These are phyloP conservation scores for Botryosphaeria dothidea DNA, from an alignment of 2,329 filamentous ascomycete species.

Conservation along the genomic window DNA sequence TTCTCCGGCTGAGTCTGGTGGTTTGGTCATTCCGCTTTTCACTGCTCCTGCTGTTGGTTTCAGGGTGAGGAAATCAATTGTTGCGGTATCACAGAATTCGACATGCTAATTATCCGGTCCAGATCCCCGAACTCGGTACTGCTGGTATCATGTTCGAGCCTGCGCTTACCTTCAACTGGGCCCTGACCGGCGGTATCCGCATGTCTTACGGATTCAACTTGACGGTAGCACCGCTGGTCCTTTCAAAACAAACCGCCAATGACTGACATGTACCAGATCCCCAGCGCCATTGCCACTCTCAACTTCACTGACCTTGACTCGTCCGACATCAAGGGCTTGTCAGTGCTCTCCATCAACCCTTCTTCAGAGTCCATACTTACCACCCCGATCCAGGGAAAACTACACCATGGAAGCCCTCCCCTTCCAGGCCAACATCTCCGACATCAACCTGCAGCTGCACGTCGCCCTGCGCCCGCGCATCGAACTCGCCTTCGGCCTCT, in stretches of 20 bases:
- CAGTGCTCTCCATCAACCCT: neutral
- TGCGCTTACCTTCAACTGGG: constrained; percentile 29
- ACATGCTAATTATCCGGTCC: neutral
- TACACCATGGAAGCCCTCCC: constrained; percentile 34
- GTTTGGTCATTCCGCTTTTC: constrained; percentile 28
- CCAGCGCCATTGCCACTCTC: constrained; percentile 1
- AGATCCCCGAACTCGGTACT: constrained; percentile 38
- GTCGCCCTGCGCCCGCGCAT: constrained; percentile 35
- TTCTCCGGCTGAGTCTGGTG: constrained; percentile 27
- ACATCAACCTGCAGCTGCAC: constrained; percentile 30
- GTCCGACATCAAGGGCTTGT: constrained; percentile 3
- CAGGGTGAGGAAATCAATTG: constrained; percentile 1
- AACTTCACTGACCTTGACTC: constrained; percentile 12
- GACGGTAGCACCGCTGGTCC: constrained; percentile 22
- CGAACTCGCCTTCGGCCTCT: constrained; percentile 37
- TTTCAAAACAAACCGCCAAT: neutral
- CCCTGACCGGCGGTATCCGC: constrained; percentile 32
- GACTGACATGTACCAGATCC: neutral
- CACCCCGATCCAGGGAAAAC: constrained; percentile 17
- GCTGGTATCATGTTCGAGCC: constrained; percentile 38
- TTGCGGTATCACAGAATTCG: neutral
- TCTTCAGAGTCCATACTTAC: neutral
- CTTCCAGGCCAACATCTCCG: constrained; percentile 32
- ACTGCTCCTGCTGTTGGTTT: constrained; percentile 33
- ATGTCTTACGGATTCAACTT: constrained; percentile 39